A percentile compares a stretch with the other conserved stretches of the same genome.
phyloP scores from a whole-genome alignment of 495 filamentous ascomycete genomes.

The Copromyces sp. region DNA sequence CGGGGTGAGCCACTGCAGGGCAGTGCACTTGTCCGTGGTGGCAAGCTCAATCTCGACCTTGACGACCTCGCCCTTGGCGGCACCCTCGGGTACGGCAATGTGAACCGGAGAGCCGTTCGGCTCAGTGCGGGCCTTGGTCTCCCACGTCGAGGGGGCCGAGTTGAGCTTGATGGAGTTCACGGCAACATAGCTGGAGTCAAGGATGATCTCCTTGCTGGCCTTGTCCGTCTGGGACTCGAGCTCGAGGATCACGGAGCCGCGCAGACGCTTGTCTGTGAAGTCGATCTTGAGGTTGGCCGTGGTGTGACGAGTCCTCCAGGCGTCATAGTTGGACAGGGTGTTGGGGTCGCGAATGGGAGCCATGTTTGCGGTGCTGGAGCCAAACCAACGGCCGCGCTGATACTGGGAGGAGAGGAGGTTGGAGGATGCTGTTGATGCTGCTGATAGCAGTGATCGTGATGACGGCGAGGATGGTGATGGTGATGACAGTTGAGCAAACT shows the following conservation, averaged over 20 bases:
- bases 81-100: constrained; percentile 54
- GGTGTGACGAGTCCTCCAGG: constrained; percentile 72
- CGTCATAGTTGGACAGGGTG: constrained; percentile 83
- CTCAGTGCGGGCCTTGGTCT: constrained; percentile 53
- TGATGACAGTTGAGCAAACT: constrained; percentile 15
- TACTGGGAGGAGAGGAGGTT: not conserved
- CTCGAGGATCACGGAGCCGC: constrained; percentile 63
- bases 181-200: constrained; percentile 77
- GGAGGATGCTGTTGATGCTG: constrained; percentile 6
- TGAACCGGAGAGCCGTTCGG: constrained; percentile 74
- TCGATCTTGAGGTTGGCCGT: constrained; percentile 68
- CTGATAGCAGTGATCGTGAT: constrained; percentile 1
- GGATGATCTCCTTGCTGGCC: constrained; percentile 60
- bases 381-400: constrained; percentile 18
- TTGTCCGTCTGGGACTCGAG: constrained; percentile 62
- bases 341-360: constrained; percentile 68
- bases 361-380: constrained; percentile 34
- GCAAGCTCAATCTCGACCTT: constrained; percentile 48
- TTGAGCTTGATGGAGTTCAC: constrained; percentile 58
- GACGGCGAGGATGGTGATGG: constrained; percentile 7
- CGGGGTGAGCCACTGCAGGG: constrained; percentile 85
- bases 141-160: constrained; percentile 48
- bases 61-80: constrained; percentile 50
- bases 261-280: constrained; percentile 64
- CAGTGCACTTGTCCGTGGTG: constrained; percentile 82